These are phyloP conservation scores for Penicillium freii DNA, from an alignment of 2,329 filamentous ascomycete genomes.

Conservation along the genomic window DNA sequence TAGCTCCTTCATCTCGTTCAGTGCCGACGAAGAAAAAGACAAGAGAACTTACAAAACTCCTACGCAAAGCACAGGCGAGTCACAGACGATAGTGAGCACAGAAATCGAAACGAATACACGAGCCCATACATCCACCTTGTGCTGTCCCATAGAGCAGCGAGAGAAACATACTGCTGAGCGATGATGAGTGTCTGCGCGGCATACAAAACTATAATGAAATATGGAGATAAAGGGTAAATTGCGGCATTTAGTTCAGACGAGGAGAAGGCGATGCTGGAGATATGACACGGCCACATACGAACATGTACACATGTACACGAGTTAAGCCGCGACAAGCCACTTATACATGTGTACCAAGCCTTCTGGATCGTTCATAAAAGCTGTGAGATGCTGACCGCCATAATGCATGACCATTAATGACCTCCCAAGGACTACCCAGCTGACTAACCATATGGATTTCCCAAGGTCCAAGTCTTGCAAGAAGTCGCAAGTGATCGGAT, in stretches of 20 bases:
- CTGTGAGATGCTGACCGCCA: neutral
- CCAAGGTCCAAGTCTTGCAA: neutral
- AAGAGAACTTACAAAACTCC: neutral
- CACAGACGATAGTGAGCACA: neutral
- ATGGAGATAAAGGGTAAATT: neutral
- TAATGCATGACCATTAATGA: neutral
- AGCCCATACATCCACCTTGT: neutral
- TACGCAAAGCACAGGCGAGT: neutral
- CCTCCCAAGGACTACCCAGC: neutral
- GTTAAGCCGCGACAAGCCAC: neutral
- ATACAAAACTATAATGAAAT: neutral
- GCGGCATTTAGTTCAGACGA: neutral
- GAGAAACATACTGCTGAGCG: neutral
- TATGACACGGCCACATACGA: neutral
- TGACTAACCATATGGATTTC: neutral
- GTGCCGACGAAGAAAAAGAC: neutral
- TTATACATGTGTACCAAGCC: neutral
- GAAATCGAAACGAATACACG: neutral
- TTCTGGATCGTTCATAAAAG: neutral
- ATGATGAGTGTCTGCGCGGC: neutral
- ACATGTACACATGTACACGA: neutral
- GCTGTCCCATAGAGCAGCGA: neutral
- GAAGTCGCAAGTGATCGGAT: too few species aligned
- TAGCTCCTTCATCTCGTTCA: neutral
- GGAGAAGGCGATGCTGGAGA: neutral